Evolutionary conservation across 2,329 filamentous ascomycete species (phyloP), one percentile per base, ranked within the genome.

Genomic region (Colletotrichum spinosum): DNA sequence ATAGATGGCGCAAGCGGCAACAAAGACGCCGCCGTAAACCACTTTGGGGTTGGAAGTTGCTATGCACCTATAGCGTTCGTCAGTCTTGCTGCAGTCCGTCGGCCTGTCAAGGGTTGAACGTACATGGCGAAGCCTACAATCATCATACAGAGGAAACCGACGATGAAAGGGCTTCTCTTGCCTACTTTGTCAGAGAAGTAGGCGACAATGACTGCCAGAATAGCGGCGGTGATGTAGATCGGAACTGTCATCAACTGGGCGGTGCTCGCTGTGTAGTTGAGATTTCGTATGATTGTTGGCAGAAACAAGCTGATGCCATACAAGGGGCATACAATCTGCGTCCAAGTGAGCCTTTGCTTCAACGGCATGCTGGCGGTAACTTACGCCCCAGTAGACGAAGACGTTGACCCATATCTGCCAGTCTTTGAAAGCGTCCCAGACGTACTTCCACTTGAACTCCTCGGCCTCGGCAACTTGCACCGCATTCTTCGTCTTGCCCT

Each of bases 1-100:
- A 69, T 95, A 96, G 60, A 96, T 94, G 2, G 91, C 91, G 62
- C 92, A 85, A 0, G 92, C 90, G 0, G 88, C 90, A 0, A 97
- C 80, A 76, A 94, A 97, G 0, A 90, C 90, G 0, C 91, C 93
- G 0, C 86, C 91, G 69, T 97, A 97, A 10, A 88, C 82, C 0
- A 88, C 88, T 1, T 81, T 81, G 1, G 88, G 82, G 60, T 89
- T 88, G 4, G 72, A 69, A 63, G 84, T 86, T 2, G 83, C 81
- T 41, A 90, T 84, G 75, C 88, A 90, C 69, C 86, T 88, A 67
- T 76, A 75, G 11, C 8, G 8, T 1, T 13, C 3, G 53, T 60
- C 37, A 67, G 61, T 25, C 5, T 12, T 13, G 10, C 8, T 2
- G 6, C 4, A 2, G 5, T 17, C 4, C 13, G 3, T 46, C 3